Percentiles rank a stretch among this genome's conserved stretches.
phyloP scores from a whole-genome alignment of 1,139 yeast genomes.

The Hemisphaericaspora xylofermentans region DNA sequence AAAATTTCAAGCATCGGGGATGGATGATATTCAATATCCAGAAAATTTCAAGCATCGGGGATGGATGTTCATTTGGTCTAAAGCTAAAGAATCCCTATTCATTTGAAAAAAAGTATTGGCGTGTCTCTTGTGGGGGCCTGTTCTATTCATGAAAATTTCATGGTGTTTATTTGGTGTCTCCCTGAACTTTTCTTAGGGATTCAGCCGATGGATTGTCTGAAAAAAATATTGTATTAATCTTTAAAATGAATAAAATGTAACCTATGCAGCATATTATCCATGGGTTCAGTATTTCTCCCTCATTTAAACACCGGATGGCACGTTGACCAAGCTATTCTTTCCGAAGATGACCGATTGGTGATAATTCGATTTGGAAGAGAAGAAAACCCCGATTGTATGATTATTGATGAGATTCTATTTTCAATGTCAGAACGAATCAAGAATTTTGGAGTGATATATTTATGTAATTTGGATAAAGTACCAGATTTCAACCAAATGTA shows the following conservation, averaged over 20 bases:
- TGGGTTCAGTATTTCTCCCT: constrained; percentile 88
- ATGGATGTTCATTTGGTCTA: too few relatives aligned
- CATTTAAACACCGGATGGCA: constrained; percentile 90
- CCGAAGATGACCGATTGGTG: constrained; percentile 85
- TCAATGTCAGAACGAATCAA: constrained; percentile 79
- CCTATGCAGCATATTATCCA: constrained; percentile 18
- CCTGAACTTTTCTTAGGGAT: too few relatives aligned
- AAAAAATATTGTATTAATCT: too few relatives aligned
- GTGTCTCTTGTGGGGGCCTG: too few relatives aligned
- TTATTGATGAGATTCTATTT: constrained; percentile 84
- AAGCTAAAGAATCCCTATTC: too few relatives aligned
- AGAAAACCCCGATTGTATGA: constrained; percentile 74
- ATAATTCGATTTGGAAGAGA: constrained; percentile 88
- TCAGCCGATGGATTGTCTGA: too few relatives aligned
- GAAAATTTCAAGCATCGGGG: too few relatives aligned
- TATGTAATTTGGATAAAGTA: constrained; percentile 86
- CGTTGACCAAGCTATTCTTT: constrained; percentile 89
- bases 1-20: background rate
- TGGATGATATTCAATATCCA: too few relatives aligned
- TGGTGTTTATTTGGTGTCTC: too few relatives aligned
- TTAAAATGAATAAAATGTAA: background rate
- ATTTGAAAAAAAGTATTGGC: too few relatives aligned
- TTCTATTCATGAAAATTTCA: too few relatives aligned
- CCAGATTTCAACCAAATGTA: constrained; percentile 92
- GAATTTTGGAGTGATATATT: constrained; percentile 83